phyloP scores from a whole-genome alignment of 192 early-diverging fungal species.

The Coemansia sp. region DNA sequence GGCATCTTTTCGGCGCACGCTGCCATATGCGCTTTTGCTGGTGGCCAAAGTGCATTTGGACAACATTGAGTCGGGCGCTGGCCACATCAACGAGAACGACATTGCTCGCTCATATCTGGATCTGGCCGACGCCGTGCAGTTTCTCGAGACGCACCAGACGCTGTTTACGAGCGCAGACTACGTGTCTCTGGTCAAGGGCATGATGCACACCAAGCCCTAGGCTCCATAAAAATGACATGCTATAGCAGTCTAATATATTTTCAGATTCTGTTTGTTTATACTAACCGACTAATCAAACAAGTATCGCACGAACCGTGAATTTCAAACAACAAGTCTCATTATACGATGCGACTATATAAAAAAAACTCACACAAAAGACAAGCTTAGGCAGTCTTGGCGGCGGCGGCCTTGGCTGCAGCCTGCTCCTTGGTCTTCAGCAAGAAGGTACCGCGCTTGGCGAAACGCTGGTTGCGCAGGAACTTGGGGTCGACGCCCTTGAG shows the following conservation, averaged over 20 bases:
- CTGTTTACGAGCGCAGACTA: slow-evolving; percentile 49
- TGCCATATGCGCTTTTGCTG: slow-evolving; percentile 48
- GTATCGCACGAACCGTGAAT: neutral
- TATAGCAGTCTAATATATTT: neutral
- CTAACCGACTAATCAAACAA: neutral
- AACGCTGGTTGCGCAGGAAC: slow-evolving; percentile 98
- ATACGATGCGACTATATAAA: slow-evolving; percentile 5
- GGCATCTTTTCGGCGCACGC: slow-evolving; percentile 46
- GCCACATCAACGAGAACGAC: slow-evolving; percentile 26
- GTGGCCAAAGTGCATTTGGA: slow-evolving; percentile 49
- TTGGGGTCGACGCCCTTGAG: slow-evolving; percentile 91
- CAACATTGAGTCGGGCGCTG: slow-evolving; percentile 50
- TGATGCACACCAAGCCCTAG: slow-evolving; percentile 20
- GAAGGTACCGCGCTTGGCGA: slow-evolving; percentile 69
- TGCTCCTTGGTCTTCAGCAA: slow-evolving; percentile 41
- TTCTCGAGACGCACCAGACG: slow-evolving; percentile 47
- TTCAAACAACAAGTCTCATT: slow-evolving; percentile 1
- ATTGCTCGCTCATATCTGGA: slow-evolving; percentile 40
- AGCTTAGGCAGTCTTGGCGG: slow-evolving; percentile 23
- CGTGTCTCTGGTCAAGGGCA: slow-evolving; percentile 48
- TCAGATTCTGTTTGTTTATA: neutral
- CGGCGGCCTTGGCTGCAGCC: slow-evolving; percentile 36
- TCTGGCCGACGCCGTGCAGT: slow-evolving; percentile 27
- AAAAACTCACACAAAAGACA: neutral
- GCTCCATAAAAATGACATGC: neutral